Evolutionary conservation across 164 flowering plant genomes (phyloP).

Genomic region (Vitis amurensis): DNA sequence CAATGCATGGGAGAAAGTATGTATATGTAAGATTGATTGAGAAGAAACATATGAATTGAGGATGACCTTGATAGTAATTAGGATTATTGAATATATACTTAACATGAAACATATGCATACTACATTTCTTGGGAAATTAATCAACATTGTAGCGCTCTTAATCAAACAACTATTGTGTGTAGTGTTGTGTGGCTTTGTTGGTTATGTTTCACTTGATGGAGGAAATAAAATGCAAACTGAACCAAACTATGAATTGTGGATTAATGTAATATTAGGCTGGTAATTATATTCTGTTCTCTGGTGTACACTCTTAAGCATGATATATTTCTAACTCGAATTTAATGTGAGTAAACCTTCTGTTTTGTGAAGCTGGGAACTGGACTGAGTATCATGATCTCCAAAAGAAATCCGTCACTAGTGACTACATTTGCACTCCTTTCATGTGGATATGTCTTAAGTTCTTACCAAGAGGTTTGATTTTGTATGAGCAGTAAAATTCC

Average conservation of each 20-base stretch:
- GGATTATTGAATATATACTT: no score
- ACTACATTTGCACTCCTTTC: conserved; percentile 86
- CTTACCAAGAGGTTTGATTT: conserved; percentile 80
- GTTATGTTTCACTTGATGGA: background rate
- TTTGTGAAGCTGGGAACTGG: conserved; percentile 89
- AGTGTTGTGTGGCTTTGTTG: no score
- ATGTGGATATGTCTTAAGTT: conserved; percentile 90
- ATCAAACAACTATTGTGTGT: no score
- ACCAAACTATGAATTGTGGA: no score
- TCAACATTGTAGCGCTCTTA: background rate
- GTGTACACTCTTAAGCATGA: background rate
- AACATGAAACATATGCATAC: background rate
- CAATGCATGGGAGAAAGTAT: background rate
- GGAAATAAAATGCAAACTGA: background rate
- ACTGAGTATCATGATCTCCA: conserved; percentile 82
- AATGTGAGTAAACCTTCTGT: conserved; percentile 22
- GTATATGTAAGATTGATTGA: background rate
- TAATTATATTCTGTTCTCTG: no score
- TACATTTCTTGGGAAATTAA: conserved; percentile 1
- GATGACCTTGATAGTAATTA: no score
- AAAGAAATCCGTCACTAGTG: conserved; percentile 82
- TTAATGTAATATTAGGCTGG: no score
- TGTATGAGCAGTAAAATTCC: background rate
- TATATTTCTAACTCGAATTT: conserved; percentile 13
- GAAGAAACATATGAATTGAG: background rate